Conservation (phyloP, 495 filamentous ascomycete species). For the Aspergillus hancockii region DNA sequence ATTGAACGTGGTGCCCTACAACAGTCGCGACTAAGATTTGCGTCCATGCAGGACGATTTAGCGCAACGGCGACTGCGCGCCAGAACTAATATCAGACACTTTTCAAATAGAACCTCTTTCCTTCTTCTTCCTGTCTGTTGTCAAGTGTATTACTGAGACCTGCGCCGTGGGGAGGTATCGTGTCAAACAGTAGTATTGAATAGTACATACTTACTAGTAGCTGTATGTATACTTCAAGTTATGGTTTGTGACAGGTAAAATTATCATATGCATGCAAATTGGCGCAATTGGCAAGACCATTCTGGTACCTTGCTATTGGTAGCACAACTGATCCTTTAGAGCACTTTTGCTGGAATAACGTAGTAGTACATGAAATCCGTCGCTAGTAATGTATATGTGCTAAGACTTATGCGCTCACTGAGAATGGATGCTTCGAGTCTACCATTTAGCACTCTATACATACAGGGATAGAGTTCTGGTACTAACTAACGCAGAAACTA, state of each 20-base stretch:
- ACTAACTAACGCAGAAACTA: not conserved
- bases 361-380: not conserved
- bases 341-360: not conserved
- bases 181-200: not conserved
- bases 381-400: not conserved
- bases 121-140: not conserved
- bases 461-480: not conserved
- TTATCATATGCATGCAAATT: conserved; percentile 1
- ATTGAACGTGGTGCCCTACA: conserved; percentile 25
- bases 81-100: not conserved
- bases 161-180: not conserved
- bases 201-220: not conserved
- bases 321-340: not conserved
- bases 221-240: not conserved
- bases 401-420: not conserved
- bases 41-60: conserved; percentile 1
- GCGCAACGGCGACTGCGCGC: conserved; percentile 3
- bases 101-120: not conserved
- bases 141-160: conserved; percentile 1
- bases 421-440: not conserved
- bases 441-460: no score
- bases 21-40: not conserved
- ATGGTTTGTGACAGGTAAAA: conserved; percentile 11
- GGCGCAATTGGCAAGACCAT: not conserved
- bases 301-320: not conserved